Evolutionary conservation across 345 rosid genomes (phyloP), one percentile per base, ranked within the genome.

Genomic region (Ricinus communis): DNA sequence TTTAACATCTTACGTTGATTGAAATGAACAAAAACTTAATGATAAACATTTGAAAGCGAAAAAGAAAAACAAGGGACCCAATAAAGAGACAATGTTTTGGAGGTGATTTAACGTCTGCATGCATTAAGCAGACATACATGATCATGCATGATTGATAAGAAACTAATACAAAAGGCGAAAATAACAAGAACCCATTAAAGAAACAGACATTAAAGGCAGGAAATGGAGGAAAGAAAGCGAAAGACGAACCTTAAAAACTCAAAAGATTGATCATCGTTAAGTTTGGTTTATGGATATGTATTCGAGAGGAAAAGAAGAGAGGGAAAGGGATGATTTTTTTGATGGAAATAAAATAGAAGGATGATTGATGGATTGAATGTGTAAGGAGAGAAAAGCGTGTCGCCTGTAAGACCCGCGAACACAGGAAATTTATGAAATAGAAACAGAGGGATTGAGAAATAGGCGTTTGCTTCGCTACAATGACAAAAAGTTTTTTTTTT

Each of bases 351-450:
- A 45, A 27, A 45, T 24, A 49, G 27, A 33, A 28, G 62, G 19
- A 30, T 27, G 62, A 8, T n/a, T 31, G 59, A 49, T 61, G 21
- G 55, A 24, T 28, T 8, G 60, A 55, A 21, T 5, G 66, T 62
- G 58, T 16, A 38, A 62, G 33, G 79, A 76, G 79, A 70, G 74
- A 70, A 76, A 70, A 70, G 61, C 79, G 74, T 69, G 64, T 24
- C 62, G 73, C 78, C 73, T 31, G 19, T 75, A 57, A 64, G 58
- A 27, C 64, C 70, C 79, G 79, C 71, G 51, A 75, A 69, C 61
- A 11, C 40, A 51, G 65, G 71, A 53, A 22, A 41, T 40, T 7
- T 27, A 63, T 22, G 59, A 53, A 57, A 43, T 8, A 12, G 14
- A 43, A 8, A 43, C 47, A 43, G 47, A 43, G 13, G 33, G 7